A percentile compares a stretch with the other conserved stretches of the same genome.
Evolutionary conservation across 2,329 filamentous ascomycete species (phyloP).

Genomic region (Beauveria sp.): DNA sequence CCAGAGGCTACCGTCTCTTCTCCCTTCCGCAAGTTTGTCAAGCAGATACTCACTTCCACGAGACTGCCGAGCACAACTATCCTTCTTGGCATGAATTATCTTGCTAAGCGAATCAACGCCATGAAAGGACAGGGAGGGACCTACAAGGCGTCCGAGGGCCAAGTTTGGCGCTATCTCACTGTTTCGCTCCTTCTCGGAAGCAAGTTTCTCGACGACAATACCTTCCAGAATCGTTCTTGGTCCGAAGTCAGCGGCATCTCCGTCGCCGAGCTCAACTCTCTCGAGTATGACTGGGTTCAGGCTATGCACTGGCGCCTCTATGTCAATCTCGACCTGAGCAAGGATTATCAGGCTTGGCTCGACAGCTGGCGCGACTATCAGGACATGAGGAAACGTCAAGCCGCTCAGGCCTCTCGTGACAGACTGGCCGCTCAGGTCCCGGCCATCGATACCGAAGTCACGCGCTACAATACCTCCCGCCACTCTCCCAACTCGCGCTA

Average conservation of each 20-base stretch:
- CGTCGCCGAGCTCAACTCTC: slow-evolving; percentile 72
- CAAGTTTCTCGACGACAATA: slow-evolving; percentile 96
- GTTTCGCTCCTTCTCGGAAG: slow-evolving; percentile 79
- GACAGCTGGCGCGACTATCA: slow-evolving; percentile 53
- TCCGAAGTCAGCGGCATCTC: slow-evolving; percentile 88
- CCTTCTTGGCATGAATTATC: slow-evolving; percentile 80
- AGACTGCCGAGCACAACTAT: slow-evolving; percentile 87
- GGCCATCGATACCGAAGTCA: slow-evolving; percentile 36
- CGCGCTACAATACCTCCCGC: slow-evolving; percentile 30
- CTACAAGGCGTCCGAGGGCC: slow-evolving; percentile 54
- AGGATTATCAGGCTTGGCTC: slow-evolving; percentile 60
- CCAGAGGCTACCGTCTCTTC: slow-evolving; percentile 49
- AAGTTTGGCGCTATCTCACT: slow-evolving; percentile 82
- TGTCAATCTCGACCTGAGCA: slow-evolving; percentile 70
- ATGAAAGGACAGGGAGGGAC: slow-evolving; percentile 46
- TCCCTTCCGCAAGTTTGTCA: slow-evolving; percentile 85
- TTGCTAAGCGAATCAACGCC: slow-evolving; percentile 74
- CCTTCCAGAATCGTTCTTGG: slow-evolving; percentile 95
- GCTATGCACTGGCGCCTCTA: slow-evolving; percentile 80
- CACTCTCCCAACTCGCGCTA: slow-evolving; percentile 36
- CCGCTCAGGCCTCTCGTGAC: slow-evolving; percentile 40
- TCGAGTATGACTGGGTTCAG: slow-evolving; percentile 82
- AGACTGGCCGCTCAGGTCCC: slow-evolving; percentile 41
- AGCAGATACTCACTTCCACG: slow-evolving; percentile 83
- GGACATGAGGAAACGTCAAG: slow-evolving; percentile 45